These are phyloP conservation scores for Xanthoconium stramineum DNA, from an alignment of 768 basidiomycete species.

Conservation along the genomic window DNA sequence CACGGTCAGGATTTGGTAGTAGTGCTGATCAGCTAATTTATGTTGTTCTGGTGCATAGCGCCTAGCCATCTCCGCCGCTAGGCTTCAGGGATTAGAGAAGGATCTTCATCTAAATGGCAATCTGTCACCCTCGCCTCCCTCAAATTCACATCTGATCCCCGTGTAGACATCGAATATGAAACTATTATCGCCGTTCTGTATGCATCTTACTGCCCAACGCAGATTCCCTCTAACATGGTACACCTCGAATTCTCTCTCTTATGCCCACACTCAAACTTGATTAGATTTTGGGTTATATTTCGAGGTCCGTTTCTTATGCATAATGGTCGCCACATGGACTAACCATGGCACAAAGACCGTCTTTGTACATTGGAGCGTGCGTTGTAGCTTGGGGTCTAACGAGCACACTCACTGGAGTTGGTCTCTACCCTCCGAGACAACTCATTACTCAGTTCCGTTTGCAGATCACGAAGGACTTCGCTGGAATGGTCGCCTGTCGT, in stretches of 20 bases:
- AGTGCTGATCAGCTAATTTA: not conserved
- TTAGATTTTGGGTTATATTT: constrained; percentile 54
- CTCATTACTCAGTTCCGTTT: not conserved
- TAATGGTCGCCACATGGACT: not conserved
- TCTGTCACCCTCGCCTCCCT: not conserved
- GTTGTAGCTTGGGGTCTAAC: constrained; percentile 62
- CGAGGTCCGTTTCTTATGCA: constrained; percentile 35
- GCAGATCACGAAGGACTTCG: constrained; percentile 52
- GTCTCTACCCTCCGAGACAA: not conserved
- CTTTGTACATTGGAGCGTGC: constrained; percentile 57
- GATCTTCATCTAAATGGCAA: constrained; percentile 37
- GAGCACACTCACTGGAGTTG: constrained; percentile 58
- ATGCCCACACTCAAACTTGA: not conserved
- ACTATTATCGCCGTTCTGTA: constrained; percentile 52
- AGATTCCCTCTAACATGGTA: constrained; percentile 68
- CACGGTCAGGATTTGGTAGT: not conserved
- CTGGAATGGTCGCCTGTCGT: constrained; percentile 57
- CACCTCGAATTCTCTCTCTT: not conserved
- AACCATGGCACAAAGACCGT: constrained; percentile 41
- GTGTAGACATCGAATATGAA: constrained; percentile 48
- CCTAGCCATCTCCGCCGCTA: constrained; percentile 36
- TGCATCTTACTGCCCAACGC: constrained; percentile 59
- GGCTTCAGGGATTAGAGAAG: constrained; percentile 37
- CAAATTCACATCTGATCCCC: not conserved
- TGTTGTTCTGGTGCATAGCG: constrained; percentile 25